phyloP scores from a whole-genome alignment of 2,329 filamentous ascomycete genomes.

The Zalaria obscura region DNA sequence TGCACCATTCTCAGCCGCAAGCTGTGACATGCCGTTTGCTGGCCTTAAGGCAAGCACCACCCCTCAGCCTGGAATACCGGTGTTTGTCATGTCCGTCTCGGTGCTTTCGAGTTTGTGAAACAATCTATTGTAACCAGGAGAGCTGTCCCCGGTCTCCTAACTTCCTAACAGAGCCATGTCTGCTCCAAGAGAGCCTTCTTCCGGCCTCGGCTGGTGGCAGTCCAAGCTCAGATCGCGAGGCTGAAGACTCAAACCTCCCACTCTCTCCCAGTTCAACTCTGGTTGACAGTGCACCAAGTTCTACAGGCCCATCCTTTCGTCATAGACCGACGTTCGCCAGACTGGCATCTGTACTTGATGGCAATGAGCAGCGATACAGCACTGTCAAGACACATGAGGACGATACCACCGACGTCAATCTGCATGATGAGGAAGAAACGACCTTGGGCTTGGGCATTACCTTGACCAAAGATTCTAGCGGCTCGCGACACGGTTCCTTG shows the following conservation, averaged over 20 bases:
- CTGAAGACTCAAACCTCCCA: neutral
- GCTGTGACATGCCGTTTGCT: too few species aligned
- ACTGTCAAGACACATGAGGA: constrained; percentile 3
- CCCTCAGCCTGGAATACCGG: too few species aligned
- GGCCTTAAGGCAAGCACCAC: too few species aligned
- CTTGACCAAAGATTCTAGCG: neutral
- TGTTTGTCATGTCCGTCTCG: too few species aligned
- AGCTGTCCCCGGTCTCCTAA: too few species aligned
- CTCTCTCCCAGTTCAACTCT: neutral
- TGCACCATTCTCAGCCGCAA: too few species aligned
- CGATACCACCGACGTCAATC: neutral
- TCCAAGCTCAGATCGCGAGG: too few species aligned
- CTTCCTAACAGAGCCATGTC: too few species aligned
- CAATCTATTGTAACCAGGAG: too few species aligned
- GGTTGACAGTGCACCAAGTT: neutral
- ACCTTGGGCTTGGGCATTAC: neutral
- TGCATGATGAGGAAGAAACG: neutral
- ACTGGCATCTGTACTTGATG: constrained; percentile 2
- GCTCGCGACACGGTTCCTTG: neutral
- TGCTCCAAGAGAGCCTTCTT: too few species aligned
- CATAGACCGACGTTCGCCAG: constrained; percentile 5
- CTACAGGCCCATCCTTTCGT: neutral
- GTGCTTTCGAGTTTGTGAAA: too few species aligned
- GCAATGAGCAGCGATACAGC: constrained; percentile 1
- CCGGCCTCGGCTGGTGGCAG: too few species aligned